Evolutionary conservation across 202 grass and related monocot species (phyloP).

Genomic region (Saccharum hybrid): DNA sequence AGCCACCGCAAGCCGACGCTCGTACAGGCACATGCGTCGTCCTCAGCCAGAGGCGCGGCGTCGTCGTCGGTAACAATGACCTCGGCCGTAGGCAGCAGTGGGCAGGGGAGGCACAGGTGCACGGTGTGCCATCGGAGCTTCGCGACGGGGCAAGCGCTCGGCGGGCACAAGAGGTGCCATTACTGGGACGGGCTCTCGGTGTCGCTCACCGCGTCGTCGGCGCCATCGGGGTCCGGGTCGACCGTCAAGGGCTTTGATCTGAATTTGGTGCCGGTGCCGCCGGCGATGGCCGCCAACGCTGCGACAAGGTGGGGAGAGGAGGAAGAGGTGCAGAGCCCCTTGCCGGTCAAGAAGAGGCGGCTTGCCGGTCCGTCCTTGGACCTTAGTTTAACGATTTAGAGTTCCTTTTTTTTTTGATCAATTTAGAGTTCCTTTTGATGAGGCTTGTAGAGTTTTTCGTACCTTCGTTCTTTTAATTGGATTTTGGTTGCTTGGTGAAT

Average conservation of each 20-base stretch:
- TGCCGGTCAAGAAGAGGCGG: conserved; percentile 64
- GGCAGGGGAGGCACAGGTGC: conserved; percentile 62
- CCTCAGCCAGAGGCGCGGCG: conserved; percentile 7
- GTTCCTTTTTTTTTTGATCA: background rate
- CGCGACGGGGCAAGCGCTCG: conserved; percentile 79
- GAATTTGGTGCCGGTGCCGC: conserved; percentile 51
- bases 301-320: conserved; percentile 54
- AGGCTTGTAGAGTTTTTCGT: background rate
- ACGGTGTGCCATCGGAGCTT: conserved; percentile 70
- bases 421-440: background rate
- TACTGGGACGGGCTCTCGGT: conserved; percentile 73
- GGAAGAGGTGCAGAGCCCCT: conserved; percentile 71
- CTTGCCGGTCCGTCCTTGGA: conserved; percentile 39
- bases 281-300: background rate
- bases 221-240: conserved; percentile 41
- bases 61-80: background rate
- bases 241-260: conserved; percentile 59
- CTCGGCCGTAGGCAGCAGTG: background rate
- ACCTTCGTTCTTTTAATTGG: background rate
- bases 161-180: conserved; percentile 93
- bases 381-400: conserved; percentile 38
- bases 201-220: conserved; percentile 47
- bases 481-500: background rate
- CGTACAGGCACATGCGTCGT: background rate
- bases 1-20: conserved; percentile 66